These are phyloP conservation scores for Xylaria sp. DNA, from an alignment of 2,329 filamentous ascomycete genomes.

Conservation along the genomic window DNA sequence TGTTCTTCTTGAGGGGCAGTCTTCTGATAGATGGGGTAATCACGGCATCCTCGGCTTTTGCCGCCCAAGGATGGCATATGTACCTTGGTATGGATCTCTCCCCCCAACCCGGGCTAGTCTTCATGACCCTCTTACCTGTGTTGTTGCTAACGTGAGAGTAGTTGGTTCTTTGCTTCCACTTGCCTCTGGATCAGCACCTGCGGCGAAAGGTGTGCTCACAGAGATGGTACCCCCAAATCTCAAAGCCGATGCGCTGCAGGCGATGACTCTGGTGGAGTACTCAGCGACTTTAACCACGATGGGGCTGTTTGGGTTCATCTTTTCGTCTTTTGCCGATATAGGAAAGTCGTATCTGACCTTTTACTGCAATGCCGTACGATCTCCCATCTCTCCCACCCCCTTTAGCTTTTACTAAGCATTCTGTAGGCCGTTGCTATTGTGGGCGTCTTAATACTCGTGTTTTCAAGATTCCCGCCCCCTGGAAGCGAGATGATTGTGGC, in stretches of 20 bases:
- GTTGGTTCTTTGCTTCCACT: slow-evolving; percentile 44
- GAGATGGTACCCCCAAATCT: slow-evolving; percentile 44
- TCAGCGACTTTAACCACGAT: slow-evolving; percentile 41
- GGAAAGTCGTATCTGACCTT: slow-evolving; percentile 45
- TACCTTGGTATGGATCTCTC: slow-evolving; percentile 41
- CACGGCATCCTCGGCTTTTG: slow-evolving; percentile 42
- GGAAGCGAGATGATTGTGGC: slow-evolving; percentile 39
- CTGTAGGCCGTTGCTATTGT: slow-evolving; percentile 43
- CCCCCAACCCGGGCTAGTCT: too few relatives aligned
- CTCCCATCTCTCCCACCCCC: neutral
- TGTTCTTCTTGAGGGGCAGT: slow-evolving; percentile 45
- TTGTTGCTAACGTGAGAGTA: slow-evolving; percentile 15
- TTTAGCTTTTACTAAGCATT: neutral
- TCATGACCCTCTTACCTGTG: neutral
- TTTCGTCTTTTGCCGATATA: slow-evolving; percentile 41
- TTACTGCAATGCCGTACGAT: slow-evolving; percentile 45
- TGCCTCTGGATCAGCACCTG: slow-evolving; percentile 44
- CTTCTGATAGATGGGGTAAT: slow-evolving; percentile 42
- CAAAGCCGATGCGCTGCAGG: slow-evolving; percentile 43
- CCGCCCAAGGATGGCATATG: slow-evolving; percentile 43
- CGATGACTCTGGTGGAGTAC: slow-evolving; percentile 44
- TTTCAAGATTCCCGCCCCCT: slow-evolving; percentile 41
- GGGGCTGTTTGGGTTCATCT: slow-evolving; percentile 45
- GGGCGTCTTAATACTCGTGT: slow-evolving; percentile 39
- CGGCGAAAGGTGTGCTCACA: slow-evolving; percentile 44